phyloP scores from a whole-genome alignment of 441 rosid species.

The Omphalea diandra region DNA sequence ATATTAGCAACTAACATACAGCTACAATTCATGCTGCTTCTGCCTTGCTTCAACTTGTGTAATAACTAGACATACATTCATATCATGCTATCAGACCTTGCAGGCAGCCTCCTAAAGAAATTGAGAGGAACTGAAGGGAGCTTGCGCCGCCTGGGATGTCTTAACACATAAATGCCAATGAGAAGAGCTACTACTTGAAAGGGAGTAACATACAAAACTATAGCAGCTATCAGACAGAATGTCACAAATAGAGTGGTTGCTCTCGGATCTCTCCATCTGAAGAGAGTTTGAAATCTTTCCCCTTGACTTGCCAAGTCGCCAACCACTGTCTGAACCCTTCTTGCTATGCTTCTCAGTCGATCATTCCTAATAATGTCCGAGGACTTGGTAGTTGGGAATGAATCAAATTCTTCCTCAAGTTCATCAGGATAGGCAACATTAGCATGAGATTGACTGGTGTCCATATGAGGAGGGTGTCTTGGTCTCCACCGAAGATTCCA shows the following conservation, averaged over 20 bases:
- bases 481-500: slow-evolving; percentile 82
- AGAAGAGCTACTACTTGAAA: slow-evolving; percentile 56
- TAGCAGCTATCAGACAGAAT: slow-evolving; percentile 68
- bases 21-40: not conserved
- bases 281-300: slow-evolving; percentile 64
- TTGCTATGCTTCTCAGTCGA: slow-evolving; percentile 73
- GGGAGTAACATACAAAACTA: slow-evolving; percentile 69
- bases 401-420: slow-evolving; percentile 83
- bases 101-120: slow-evolving; percentile 77
- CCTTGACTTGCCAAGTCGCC: slow-evolving; percentile 87
- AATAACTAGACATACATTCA: slow-evolving; percentile 18
- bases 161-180: slow-evolving; percentile 54
- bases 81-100: slow-evolving; percentile 67
- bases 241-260: slow-evolving; percentile 69
- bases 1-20: not conserved
- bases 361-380: slow-evolving; percentile 70
- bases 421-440: slow-evolving; percentile 83
- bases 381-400: slow-evolving; percentile 70
- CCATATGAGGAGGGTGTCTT: slow-evolving; percentile 86
- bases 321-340: slow-evolving; percentile 74
- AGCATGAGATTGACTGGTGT: slow-evolving; percentile 67
- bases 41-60: not conserved
- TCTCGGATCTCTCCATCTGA: slow-evolving; percentile 91
- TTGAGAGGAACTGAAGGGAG: slow-evolving; percentile 74
- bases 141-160: slow-evolving; percentile 83